Evolutionary conservation across 495 filamentous ascomycete species (phyloP).

Genomic region (Penicillium psychrofluorescens): DNA sequence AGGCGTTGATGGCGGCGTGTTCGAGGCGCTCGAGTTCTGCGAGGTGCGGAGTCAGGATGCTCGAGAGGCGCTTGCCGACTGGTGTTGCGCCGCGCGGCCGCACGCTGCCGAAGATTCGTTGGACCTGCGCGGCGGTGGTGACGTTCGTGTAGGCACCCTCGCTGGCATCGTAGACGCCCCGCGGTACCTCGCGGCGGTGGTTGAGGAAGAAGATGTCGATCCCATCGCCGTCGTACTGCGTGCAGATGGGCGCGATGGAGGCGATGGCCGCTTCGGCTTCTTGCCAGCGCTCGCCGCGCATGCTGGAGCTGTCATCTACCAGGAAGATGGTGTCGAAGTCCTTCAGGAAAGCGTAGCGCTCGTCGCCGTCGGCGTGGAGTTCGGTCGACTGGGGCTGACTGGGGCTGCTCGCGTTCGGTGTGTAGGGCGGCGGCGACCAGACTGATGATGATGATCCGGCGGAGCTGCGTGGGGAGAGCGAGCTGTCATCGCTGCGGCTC

Average conservation of each 20-base stretch:
- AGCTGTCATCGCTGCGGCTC: background rate
- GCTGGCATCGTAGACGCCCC: constrained; percentile 9
- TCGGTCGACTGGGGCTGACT: background rate
- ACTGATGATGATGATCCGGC: background rate
- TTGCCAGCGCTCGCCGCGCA: constrained; percentile 71
- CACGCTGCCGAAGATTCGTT: constrained; percentile 60
- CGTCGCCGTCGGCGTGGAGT: constrained; percentile 13
- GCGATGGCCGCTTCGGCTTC: constrained; percentile 68
- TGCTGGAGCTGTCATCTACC: constrained; percentile 87
- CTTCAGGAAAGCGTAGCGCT: constrained; percentile 70
- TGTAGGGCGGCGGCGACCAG: no score
- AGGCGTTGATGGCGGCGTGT: no score
- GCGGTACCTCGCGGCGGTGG: constrained; percentile 20
- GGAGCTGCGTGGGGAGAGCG: background rate
- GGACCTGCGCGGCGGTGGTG: constrained; percentile 42
- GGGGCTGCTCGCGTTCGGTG: no score
- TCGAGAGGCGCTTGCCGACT: constrained; percentile 63
- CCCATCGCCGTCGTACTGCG: constrained; percentile 75
- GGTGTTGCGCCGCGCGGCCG: constrained; percentile 62
- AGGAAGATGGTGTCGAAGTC: constrained; percentile 89
- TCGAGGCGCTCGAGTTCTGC: constrained; percentile 18
- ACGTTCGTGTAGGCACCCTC: constrained; percentile 50
- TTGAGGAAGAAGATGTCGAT: constrained; percentile 95
- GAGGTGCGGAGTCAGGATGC: constrained; percentile 71
- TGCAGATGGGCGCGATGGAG: constrained; percentile 79